A percentile compares a stretch with the other conserved stretches of the same genome.
Conservation (phyloP, 495 filamentous ascomycete species). For the Astrothelium subdiscretum region DNA sequence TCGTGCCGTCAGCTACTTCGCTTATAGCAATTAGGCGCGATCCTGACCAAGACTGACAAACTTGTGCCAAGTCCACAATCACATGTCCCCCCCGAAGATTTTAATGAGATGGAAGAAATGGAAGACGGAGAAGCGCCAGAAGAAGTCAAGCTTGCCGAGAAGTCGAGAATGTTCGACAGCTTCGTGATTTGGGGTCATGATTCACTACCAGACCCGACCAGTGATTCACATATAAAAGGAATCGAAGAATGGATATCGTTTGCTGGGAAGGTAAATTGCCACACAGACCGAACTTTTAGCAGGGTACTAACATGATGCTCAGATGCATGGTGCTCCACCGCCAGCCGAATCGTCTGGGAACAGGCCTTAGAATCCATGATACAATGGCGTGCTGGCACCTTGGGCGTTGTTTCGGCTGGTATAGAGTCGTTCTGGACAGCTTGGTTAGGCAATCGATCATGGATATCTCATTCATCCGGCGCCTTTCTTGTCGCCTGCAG, state of each 20-base stretch:
- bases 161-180: conserved; percentile 59
- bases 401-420: neutral
- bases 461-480: neutral
- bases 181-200: conserved; percentile 80
- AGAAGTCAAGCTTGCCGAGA: conserved; percentile 48
- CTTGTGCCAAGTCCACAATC: conserved; percentile 3
- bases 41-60: conserved; percentile 17
- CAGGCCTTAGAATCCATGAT: neutral
- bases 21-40: conserved; percentile 9
- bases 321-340: neutral
- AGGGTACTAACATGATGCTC: neutral
- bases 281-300: neutral
- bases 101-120: conserved; percentile 33
- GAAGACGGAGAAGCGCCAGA: conserved; percentile 33
- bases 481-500: no score
- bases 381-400: neutral
- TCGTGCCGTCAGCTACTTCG: neutral
- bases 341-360: neutral
- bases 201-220: conserved; percentile 31
- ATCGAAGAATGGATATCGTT: conserved; percentile 79
- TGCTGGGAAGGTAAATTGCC: conserved; percentile 43
- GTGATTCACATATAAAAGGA: conserved; percentile 47
- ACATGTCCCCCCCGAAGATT: conserved; percentile 2
- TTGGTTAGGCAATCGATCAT: neutral
- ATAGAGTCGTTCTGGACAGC: no score